Base-by-base conservation (phyloP, 108 stramenopile genomes). In the Skeletonema costatum region DNA sequence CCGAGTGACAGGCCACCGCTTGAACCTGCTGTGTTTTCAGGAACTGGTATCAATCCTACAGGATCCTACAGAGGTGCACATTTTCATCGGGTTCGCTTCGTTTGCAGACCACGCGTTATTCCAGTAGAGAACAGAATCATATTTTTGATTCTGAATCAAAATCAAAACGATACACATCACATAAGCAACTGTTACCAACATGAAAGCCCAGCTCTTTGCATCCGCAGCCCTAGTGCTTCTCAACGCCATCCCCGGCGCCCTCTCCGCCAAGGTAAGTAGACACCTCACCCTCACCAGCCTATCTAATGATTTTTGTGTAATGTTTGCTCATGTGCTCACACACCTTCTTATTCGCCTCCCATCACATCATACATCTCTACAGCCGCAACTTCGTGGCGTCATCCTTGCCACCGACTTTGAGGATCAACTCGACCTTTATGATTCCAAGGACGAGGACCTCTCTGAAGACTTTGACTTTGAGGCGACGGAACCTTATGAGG, bases 321-420 rank as follows among this genome's bases (percentile, higher is more conserved):
- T 19, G n/a, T n/a, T 2, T 50, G 11, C 17, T 50, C 48, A 50
- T 50, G 17, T 17, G 12, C 48, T 50, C 48, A 50, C 48, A n/a
- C n/a, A 19, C 48, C 8, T 41, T 41, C 39, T 41, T 0, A 41
- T 41, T 17, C 48, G 48, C 17, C 48, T 50, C n/a, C 17, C 48
- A 4, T 50, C 48, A 17, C 48, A 50, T 17, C 48, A 19, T 13
- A 7, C 19, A 63, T 33, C 0, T 5, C 19, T 6, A n/a, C 62
- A 33, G 62, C 62, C 62, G 11, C 5, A 16, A 14, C 62, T 63
- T 29, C 62, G 62, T 44, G 62, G 62, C 6, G 16, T 32, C 62
- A 63, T 35, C 62, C 62, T 63, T 63, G 62, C 21, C 12, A 63
- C 60, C 60, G 60, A 60, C 12, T 60, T 12, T 35, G 60, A 60